These are phyloP conservation scores for Tricholoma matsutake DNA, from an alignment of 768 basidiomycete species.

Conservation along the genomic window DNA sequence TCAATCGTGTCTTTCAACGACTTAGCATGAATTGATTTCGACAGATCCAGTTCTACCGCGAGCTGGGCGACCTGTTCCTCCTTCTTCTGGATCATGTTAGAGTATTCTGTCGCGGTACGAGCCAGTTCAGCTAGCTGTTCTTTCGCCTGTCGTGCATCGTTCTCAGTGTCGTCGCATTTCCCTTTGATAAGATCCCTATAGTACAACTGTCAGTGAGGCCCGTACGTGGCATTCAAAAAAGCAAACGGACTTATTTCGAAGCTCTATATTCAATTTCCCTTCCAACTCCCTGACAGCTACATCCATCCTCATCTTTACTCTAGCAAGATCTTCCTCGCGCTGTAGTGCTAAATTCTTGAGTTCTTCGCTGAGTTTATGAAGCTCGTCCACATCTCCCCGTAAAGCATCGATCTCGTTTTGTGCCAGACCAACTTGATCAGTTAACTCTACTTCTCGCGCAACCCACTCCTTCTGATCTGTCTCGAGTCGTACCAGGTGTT, in stretches of 20 bases:
- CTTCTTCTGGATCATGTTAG: constrained; percentile 71
- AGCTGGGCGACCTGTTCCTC: constrained; percentile 66
- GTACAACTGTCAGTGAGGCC: constrained; percentile 1
- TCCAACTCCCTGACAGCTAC: constrained; percentile 62
- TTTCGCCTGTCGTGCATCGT: constrained; percentile 66
- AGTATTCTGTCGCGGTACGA: constrained; percentile 74
- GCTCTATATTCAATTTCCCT: constrained; percentile 63
- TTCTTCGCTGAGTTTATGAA: constrained; percentile 66
- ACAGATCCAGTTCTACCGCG: constrained; percentile 47
- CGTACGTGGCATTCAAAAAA: not conserved
- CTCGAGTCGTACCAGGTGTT: constrained; percentile 83
- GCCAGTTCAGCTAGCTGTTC: constrained; percentile 76
- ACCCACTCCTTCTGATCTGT: constrained; percentile 68
- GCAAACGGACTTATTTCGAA: constrained; percentile 54
- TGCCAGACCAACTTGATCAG: constrained; percentile 52
- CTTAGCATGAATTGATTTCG: constrained; percentile 52
- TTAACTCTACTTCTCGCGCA: constrained; percentile 59
- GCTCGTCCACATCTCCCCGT: constrained; percentile 54
- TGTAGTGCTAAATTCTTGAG: constrained; percentile 63
- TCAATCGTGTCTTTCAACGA: constrained; percentile 61
- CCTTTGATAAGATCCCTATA: constrained; percentile 61
- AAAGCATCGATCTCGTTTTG: constrained; percentile 59
- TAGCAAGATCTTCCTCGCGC: constrained; percentile 75
- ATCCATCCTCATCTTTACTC: constrained; percentile 77
- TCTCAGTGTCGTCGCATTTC: constrained; percentile 60